Base-by-base conservation (phyloP, 495 filamentous ascomycete genomes). In the Melanomma pulvis-pyrius region DNA sequence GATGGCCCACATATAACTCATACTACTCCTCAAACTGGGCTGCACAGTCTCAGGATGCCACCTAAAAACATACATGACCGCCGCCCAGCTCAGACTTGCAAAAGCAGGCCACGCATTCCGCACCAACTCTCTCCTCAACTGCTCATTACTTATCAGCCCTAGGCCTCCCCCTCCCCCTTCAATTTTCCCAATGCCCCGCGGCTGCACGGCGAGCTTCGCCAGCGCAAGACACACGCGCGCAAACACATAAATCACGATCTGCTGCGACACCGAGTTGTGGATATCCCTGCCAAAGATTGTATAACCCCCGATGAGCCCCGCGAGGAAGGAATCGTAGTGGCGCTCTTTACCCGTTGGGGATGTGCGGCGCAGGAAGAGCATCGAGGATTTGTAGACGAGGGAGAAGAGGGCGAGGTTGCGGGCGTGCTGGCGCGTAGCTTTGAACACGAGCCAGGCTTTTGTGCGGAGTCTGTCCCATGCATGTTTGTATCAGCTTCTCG, bases 191-290 rank as follows among this genome's bases (percentile, higher is more conserved):
- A 71, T 48, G 49, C 65, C 51, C 68, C 72, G 67, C 4, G 90
- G 88, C 76, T 90, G 84, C 39, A 97, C 83, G 53, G 88, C 83
- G 62, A 98, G 79, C 74, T 92, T 92, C 47, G 92, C 96, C 41
- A 92, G 73, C 5, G 90, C 89, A 36, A 99, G 86, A 63, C 88
- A 81, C 17, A 97, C 94, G 54, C 94, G 88, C 32, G 93, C 94
- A 74, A 98, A 98, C 57, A 99, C 89, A 79, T 98, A 99, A 69
- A 97, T 90, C 71, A 96, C 92, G 76, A 99, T 98, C 84, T 99
- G 94, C 81, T 97, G 91, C 78, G 89, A 97, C 55, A 99, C 89
- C 71, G 83, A 88, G 55, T 87, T 88, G 70, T 89, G 88, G 73
- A 84, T 85, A 65, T 89, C 89, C 50, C 90, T 84, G 48, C 93